These are phyloP conservation scores for Phlebiopsis gigantea DNA, from an alignment of 768 basidiomycete genomes.

Conservation along the genomic window DNA sequence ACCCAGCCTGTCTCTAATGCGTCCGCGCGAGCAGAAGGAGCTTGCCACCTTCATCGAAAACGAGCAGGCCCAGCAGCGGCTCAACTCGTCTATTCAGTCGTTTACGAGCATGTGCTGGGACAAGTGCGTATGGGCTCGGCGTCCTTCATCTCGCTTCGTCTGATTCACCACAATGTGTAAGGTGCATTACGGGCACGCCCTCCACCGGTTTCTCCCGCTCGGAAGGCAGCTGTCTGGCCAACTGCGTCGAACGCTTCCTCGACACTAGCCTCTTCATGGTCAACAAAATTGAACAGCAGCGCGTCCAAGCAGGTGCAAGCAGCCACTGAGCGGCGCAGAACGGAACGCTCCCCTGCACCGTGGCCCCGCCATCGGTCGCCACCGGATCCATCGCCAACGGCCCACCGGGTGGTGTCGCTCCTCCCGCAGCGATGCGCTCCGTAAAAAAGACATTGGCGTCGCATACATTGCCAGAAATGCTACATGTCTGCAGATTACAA, in stretches of 20 bases:
- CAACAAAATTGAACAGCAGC: slow-evolving; percentile 41
- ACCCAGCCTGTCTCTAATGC: slow-evolving; percentile 1
- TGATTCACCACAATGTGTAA: slow-evolving; percentile 29
- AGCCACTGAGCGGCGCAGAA: neutral
- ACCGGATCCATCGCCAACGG: neutral
- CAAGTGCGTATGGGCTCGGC: slow-evolving; percentile 49
- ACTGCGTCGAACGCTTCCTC: slow-evolving; percentile 91
- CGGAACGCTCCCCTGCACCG: no score
- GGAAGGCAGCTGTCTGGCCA: slow-evolving; percentile 78
- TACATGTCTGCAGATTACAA: slow-evolving; percentile 2
- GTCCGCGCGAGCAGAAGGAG: slow-evolving; percentile 58
- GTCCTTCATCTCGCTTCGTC: neutral
- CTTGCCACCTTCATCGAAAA: slow-evolving; percentile 72
- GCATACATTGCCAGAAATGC: neutral
- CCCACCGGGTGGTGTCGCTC: neutral
- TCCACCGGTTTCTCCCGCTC: slow-evolving; percentile 71
- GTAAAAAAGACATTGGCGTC: neutral
- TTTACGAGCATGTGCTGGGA: slow-evolving; percentile 89
- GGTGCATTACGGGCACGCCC: slow-evolving; percentile 78
- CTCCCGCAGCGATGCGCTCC: neutral
- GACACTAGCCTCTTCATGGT: slow-evolving; percentile 84
- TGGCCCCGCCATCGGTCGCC: neutral
- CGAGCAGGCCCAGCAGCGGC: slow-evolving; percentile 72
- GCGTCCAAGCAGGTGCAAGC: neutral
- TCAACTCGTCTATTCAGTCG: slow-evolving; percentile 67